A percentile compares a stretch with the other conserved stretches of the same genome.
Evolutionary conservation across 352 stramenopile species (phyloP).

Genomic region (Phytophthora tentaculata): DNA sequence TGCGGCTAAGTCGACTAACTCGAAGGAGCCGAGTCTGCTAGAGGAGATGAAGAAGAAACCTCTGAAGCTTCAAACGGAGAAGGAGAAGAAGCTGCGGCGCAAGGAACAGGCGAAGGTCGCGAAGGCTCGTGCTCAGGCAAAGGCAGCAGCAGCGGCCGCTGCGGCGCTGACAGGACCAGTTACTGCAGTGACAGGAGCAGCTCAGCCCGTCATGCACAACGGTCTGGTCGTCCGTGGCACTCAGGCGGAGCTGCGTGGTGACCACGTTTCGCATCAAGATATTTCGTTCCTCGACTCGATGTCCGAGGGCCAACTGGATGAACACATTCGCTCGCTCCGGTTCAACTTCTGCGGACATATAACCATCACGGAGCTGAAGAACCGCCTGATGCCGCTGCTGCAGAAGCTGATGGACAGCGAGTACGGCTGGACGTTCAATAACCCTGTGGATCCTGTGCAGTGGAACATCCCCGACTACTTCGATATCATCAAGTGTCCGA

Average conservation of each 20-base stretch:
- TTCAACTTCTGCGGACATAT: constrained; percentile 91
- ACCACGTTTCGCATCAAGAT: constrained; percentile 80
- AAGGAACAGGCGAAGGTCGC: constrained; percentile 86
- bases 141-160: constrained; percentile 51
- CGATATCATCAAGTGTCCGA: constrained; percentile 96
- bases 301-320: constrained; percentile 84
- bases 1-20: constrained; percentile 7
- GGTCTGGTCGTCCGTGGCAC: constrained; percentile 77
- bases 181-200: constrained; percentile 11
- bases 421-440: constrained; percentile 93
- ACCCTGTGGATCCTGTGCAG: constrained; percentile 95
- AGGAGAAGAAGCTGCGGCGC: constrained; percentile 85
- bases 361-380: constrained; percentile 82
- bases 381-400: constrained; percentile 80
- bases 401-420: constrained; percentile 91
- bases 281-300: constrained; percentile 91
- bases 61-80: constrained; percentile 80
- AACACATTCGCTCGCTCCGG: constrained; percentile 89
- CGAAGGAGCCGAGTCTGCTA: constrained; percentile 29
- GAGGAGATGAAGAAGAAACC: constrained; percentile 79
- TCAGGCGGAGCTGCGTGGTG: constrained; percentile 59
- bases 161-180: constrained; percentile 27
- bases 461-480: constrained; percentile 94
- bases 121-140: constrained; percentile 78
- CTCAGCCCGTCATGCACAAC: constrained; percentile 49